Conservation (phyloP, 208 protist genomes). For the Trypanosoma scelopori region DNA sequence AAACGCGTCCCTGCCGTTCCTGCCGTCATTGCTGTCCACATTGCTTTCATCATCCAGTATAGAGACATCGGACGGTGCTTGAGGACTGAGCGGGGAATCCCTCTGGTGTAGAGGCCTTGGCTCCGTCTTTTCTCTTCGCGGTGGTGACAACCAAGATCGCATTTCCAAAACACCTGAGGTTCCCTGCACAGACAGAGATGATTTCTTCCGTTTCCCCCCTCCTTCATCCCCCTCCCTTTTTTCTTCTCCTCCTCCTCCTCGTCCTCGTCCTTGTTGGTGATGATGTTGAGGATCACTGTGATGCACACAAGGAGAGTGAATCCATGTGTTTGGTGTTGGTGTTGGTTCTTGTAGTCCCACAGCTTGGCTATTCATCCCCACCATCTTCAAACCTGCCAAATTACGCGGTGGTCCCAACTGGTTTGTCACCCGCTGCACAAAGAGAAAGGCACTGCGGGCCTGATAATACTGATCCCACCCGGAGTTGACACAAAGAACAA, state of each 20-base stretch:
- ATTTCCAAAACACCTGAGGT: not conserved
- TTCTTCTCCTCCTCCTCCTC: no score
- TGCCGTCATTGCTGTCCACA: not conserved
- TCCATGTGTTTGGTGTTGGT: not conserved
- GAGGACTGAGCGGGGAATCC: not conserved
- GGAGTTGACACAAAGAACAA: constrained; percentile 35
- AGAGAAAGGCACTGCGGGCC: constrained; percentile 31
- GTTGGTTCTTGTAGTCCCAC: no score
- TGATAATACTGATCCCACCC: constrained; percentile 33
- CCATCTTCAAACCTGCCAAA: not conserved
- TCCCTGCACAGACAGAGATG: not conserved
- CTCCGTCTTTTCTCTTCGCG: constrained; percentile 7
- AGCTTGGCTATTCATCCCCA: not conserved
- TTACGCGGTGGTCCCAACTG: not conserved
- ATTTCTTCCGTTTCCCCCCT: not conserved
- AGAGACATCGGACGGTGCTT: constrained; percentile 6
- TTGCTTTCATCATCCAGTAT: not conserved
- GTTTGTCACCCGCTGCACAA: constrained; percentile 24
- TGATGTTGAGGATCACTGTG: not conserved
- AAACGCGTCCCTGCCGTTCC: not conserved
- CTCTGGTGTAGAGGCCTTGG: not conserved
- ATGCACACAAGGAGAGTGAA: constrained; percentile 3
- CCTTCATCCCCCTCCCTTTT: no score
- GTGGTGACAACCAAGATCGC: constrained; percentile 11
- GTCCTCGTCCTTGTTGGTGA: not conserved